Conservation (phyloP, 2,329 filamentous ascomycete species). For the Pseudogymnoascus verrucosus region DNA sequence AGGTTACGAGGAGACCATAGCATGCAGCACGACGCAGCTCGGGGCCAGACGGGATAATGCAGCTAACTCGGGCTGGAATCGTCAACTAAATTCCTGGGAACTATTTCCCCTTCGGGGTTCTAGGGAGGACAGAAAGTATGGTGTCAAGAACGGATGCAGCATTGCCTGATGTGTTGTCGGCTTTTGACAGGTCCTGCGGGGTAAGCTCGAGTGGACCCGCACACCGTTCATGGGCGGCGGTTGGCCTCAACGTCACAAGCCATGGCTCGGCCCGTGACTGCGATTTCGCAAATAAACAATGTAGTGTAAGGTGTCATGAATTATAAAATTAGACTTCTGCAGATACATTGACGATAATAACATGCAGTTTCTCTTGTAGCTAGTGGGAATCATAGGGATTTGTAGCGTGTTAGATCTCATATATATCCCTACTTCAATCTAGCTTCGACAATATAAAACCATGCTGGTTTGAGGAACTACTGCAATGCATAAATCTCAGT, state of each 20-base stretch:
- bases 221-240: not conserved
- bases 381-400: not conserved
- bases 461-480: not conserved
- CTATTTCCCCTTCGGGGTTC: not conserved
- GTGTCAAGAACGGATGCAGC: not conserved
- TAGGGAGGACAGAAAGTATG: not conserved
- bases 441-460: not conserved
- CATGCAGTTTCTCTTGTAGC: not conserved
- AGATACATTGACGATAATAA: not conserved
- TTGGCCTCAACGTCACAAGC: not conserved
- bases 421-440: not conserved
- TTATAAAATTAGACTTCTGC: not conserved
- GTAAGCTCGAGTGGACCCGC: not conserved
- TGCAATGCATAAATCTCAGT: not conserved
- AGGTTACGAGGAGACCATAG: not conserved
- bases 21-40: not conserved
- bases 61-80: not conserved
- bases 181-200: not conserved
- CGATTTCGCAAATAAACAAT: not conserved
- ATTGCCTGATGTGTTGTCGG: slow-evolving; percentile 3
- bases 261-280: slow-evolving; percentile 4
- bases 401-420: not conserved
- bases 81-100: not conserved
- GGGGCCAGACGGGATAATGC: not conserved
- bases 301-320: not conserved